phyloP scores from a whole-genome alignment of 2,329 filamentous ascomycete genomes.

The Epichloe typhina region DNA sequence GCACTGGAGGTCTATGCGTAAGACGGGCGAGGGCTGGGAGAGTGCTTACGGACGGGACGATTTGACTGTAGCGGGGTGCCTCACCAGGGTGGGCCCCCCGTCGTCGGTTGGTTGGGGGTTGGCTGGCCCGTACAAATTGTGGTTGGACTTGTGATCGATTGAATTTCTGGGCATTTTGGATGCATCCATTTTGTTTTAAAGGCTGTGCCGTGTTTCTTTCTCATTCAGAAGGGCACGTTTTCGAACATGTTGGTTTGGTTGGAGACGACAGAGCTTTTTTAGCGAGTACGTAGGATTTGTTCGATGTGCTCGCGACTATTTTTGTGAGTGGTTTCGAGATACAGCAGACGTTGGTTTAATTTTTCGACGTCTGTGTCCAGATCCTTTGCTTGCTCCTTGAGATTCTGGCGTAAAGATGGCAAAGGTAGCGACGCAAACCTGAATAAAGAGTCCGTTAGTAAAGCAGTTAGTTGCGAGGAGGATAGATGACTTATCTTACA shows the following conservation, averaged over 20 bases:
- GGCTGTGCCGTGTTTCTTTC: no score
- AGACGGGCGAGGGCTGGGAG: not conserved
- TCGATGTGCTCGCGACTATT: slow-evolving; percentile 88
- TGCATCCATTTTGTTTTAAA: no score
- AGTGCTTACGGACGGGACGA: not conserved
- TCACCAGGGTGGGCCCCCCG: not conserved
- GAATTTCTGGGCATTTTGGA: no score
- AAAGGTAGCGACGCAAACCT: slow-evolving; percentile 83
- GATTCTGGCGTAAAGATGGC: slow-evolving; percentile 58
- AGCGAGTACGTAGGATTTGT: slow-evolving; percentile 57
- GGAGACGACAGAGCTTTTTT: not conserved
- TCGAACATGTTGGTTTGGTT: no score
- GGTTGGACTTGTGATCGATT: no score
- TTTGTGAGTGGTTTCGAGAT: slow-evolving; percentile 88
- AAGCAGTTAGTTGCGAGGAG: not conserved
- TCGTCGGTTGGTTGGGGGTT: no score
- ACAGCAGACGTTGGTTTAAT: slow-evolving; percentile 78
- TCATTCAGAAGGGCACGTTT: no score
- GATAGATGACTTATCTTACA: slow-evolving; percentile 59
- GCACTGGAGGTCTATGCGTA: not conserved
- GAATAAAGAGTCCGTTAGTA: not conserved
- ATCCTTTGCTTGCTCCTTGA: slow-evolving; percentile 60
- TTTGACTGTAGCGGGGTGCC: slow-evolving; percentile 2
- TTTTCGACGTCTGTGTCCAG: slow-evolving; percentile 67
- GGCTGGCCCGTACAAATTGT: no score